Conservation (phyloP, 768 basidiomycete species). For the Fistulinella prunicolor region DNA sequence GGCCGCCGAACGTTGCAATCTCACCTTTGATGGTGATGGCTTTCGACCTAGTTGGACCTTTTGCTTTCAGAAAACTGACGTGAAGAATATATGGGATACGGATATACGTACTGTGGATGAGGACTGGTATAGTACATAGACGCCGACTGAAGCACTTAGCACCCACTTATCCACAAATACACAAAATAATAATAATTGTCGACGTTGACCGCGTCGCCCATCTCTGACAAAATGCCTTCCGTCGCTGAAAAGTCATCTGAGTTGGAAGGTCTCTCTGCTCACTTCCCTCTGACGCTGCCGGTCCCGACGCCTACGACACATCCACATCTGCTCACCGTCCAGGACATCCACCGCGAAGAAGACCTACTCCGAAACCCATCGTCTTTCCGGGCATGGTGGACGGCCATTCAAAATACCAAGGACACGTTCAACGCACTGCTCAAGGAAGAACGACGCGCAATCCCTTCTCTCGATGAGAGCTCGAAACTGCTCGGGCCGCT, state of each 20-base stretch:
- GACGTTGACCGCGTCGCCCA: neutral
- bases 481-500: slow-evolving; percentile 73
- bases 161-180: slow-evolving; percentile 1
- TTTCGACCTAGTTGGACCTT: too few species aligned
- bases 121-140: too few species aligned
- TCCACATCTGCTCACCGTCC: slow-evolving; percentile 65
- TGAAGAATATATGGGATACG: too few species aligned
- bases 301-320: slow-evolving; percentile 79
- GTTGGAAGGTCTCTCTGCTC: slow-evolving; percentile 49
- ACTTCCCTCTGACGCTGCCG: slow-evolving; percentile 85
- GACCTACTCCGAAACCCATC: slow-evolving; percentile 88
- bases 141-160: too few species aligned
- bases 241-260: slow-evolving; percentile 47
- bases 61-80: too few species aligned
- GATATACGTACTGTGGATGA: too few species aligned
- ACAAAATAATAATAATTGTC: slow-evolving; percentile 8
- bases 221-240: slow-evolving; percentile 50
- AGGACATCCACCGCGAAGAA: slow-evolving; percentile 87
- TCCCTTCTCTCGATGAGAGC: slow-evolving; percentile 48
- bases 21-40: too few species aligned
- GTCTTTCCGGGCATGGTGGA: slow-evolving; percentile 93
- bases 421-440: slow-evolving; percentile 58
- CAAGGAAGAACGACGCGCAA: slow-evolving; percentile 50
- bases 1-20: too few species aligned
- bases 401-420: slow-evolving; percentile 72